Percentiles rank a stretch among this genome's conserved stretches.
These are phyloP conservation scores for Pharus latifolius DNA, from an alignment of 176 grass and related monocot species.

Conservation along the genomic window DNA sequence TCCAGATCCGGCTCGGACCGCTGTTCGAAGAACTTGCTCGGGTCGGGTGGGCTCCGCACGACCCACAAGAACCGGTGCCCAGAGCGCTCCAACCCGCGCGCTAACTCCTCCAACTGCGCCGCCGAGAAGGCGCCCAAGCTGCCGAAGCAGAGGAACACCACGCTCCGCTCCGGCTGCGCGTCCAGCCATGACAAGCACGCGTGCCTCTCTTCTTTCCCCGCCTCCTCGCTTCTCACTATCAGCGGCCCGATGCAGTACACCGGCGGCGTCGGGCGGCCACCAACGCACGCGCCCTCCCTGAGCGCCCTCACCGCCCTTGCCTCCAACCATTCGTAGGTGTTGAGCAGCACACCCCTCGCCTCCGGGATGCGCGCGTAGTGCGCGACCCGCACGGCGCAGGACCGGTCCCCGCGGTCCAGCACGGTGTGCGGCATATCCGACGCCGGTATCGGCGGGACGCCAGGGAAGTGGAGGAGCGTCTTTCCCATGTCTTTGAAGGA, in stretches of 20 bases:
- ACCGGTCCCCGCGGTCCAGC: neutral
- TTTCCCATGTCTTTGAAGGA: conserved; percentile 34
- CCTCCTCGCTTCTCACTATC: neutral
- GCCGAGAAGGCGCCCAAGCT: conserved; percentile 36
- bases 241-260: conserved; percentile 58
- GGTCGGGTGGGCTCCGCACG: conserved; percentile 27
- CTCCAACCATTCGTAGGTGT: conserved; percentile 54
- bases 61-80: conserved; percentile 53
- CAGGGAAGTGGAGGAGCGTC: conserved; percentile 24
- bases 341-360: conserved; percentile 31
- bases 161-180: conserved; percentile 33
- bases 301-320: neutral
- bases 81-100: conserved; percentile 36
- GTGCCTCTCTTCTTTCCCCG: conserved; percentile 7
- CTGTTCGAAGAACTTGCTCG: conserved; percentile 11
- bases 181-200: conserved; percentile 57
- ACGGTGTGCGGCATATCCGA: conserved; percentile 28
- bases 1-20: conserved; percentile 22
- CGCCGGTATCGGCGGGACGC: conserved; percentile 35
- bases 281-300: neutral
- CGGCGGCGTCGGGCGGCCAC: conserved; percentile 14
- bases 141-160: conserved; percentile 60
- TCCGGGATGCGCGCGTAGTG: conserved; percentile 4
- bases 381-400: neutral
- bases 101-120: conserved; percentile 34